A percentile compares a stretch with the other conserved stretches of the same genome.
phyloP scores from a whole-genome alignment of 1,284 basidiomycete genomes.

The Malassezia nana region DNA sequence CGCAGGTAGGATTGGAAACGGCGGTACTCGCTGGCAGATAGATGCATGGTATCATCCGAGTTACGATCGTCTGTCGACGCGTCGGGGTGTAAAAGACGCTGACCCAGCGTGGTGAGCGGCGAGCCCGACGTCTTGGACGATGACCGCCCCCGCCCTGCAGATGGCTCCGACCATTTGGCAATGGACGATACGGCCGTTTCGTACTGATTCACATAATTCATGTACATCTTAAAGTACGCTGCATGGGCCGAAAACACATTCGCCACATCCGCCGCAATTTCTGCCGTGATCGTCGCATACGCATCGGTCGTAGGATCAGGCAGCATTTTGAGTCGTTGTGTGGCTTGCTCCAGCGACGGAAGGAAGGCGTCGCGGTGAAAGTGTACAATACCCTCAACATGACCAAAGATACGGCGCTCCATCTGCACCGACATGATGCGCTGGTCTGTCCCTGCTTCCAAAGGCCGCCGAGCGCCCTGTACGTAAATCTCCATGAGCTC shows the following conservation, averaged over 20 bases:
- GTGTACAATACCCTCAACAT: slow-evolving; percentile 76
- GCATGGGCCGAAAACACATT: slow-evolving; percentile 60
- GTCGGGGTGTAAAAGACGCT: not conserved
- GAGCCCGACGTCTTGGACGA: not conserved
- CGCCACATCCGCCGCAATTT: slow-evolving; percentile 70
- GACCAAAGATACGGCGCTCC: slow-evolving; percentile 82
- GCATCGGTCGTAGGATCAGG: slow-evolving; percentile 3
- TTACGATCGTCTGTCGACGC: not conserved
- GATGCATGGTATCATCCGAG: not conserved
- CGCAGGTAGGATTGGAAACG: slow-evolving; percentile 39
- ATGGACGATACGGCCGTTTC: slow-evolving; percentile 26
- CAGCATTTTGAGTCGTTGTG: slow-evolving; percentile 17
- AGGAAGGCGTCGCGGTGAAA: slow-evolving; percentile 88
- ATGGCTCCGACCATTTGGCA: slow-evolving; percentile 13
- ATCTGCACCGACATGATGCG: slow-evolving; percentile 74
- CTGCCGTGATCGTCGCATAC: slow-evolving; percentile 60
- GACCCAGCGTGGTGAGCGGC: not conserved
- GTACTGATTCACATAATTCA: slow-evolving; percentile 43
- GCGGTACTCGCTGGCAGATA: not conserved
- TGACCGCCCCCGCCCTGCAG: not conserved
- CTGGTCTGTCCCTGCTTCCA: slow-evolving; percentile 53
- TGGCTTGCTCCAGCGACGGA: slow-evolving; percentile 68
- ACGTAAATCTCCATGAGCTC: slow-evolving; percentile 94
- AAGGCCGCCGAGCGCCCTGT: slow-evolving; percentile 65
- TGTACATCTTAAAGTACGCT: slow-evolving; percentile 46